These are phyloP conservation scores for Metarhizium brunneum DNA, from an alignment of 2,329 filamentous ascomycete species.

Conservation along the genomic window DNA sequence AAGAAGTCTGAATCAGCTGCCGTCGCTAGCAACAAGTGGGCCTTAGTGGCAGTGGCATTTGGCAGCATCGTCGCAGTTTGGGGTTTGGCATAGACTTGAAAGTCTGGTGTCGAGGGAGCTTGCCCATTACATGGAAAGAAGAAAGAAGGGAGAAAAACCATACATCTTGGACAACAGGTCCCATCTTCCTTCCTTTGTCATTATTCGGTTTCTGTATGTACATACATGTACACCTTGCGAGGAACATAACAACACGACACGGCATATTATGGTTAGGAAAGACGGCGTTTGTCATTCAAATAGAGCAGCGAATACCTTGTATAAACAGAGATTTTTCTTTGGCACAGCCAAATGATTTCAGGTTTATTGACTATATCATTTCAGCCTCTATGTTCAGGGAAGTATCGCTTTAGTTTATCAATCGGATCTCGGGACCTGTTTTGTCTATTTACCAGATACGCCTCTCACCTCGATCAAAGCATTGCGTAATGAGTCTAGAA, in stretches of 20 bases:
- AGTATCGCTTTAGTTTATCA: too few relatives aligned
- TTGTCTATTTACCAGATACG: neutral
- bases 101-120: neutral
- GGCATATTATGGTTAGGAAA: neutral
- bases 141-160: too few relatives aligned
- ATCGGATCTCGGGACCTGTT: neutral
- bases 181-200: neutral
- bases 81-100: neutral
- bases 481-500: slow-evolving; percentile 58
- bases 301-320: neutral
- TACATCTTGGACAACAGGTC: neutral
- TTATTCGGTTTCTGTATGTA: neutral
- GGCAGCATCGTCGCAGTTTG: neutral
- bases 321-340: neutral
- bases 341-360: neutral
- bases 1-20: slow-evolving; percentile 1
- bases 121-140: neutral
- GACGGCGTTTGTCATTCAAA: neutral
- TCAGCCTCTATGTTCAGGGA: too few relatives aligned
- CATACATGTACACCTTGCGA: neutral
- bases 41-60: neutral
- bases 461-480: slow-evolving; percentile 35
- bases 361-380: neutral
- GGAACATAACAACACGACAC: neutral
- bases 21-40: neutral